Base-by-base conservation (phyloP, 306 rosid genomes). In the Psophocarpus tetragonolobus region DNA sequence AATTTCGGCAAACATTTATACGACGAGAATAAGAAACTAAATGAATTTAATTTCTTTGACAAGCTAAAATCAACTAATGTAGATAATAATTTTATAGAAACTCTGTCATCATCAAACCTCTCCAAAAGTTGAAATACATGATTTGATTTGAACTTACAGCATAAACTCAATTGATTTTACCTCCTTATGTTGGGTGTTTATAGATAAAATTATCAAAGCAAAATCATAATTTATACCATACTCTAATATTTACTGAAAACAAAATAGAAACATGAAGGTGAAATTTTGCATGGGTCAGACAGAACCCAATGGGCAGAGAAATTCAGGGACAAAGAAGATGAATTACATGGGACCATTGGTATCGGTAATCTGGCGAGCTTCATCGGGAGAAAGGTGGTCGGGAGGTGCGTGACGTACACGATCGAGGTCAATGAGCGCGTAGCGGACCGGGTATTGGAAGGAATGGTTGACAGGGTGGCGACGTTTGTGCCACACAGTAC, bases 401-500 rank as follows among this genome's bases (percentile, higher is more conserved):
- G 79, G 77, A 0, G 87, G 93, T 53, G 87, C 74, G 71, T 78
- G 79, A 47, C 73, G 75, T 0, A 79, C 77, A 71, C 21, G 77
- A 23, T 92, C 97, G 32, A 95, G 90, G 76, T 89, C 92, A 60
- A 92, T 21, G 76, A 95, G 93, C 10, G 98, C 97, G 87, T 95
- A 95, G 23, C 97, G 92, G 1, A 94, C 93, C 36, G 39, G 26
- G 80, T 92, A 94, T 8, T 72, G 87, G 82, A 95, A 91, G 67
- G 93, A 86, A 76, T 91, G 97, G 69, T 73, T 88, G 42, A 88
- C 87, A 1, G 98, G 97, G 42, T 87, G 93, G 14, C 90, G 91
- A 64, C 97, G 97, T 73, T 92, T 85, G 86, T 92, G 98, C 87
- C 89, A 92, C 75, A 95, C 97, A 1, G 89, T 88, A 24, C 98